Evolutionary conservation across 1,284 basidiomycete genomes (phyloP).

Genomic region (Leccinum fuscescens): DNA sequence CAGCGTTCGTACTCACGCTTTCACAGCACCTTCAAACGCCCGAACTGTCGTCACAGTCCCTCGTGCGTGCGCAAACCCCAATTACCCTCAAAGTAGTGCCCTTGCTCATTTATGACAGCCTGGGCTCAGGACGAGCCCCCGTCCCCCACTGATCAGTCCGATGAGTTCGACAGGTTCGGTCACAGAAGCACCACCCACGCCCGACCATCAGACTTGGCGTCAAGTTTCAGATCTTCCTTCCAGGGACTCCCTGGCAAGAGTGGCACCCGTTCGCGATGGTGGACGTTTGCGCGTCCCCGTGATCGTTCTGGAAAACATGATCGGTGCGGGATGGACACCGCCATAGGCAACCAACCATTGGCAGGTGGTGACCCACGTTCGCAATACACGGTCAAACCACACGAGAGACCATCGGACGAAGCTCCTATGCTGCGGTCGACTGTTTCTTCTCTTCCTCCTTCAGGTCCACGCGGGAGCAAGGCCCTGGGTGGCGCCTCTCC

Average conservation of each 20-base stretch:
- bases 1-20: conserved; percentile 36
- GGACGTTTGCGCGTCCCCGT: conserved; percentile 59
- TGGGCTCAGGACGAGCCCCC: conserved; percentile 82
- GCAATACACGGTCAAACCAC: conserved; percentile 20
- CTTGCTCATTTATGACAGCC: conserved; percentile 42
- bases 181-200: conserved; percentile 33
- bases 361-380: conserved; percentile 28
- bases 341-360: conserved; percentile 19
- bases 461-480: conserved; percentile 52
- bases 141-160: conserved; percentile 55
- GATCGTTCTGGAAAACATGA: conserved; percentile 18
- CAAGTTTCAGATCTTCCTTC: conserved; percentile 47
- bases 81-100: neutral
- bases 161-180: conserved; percentile 29
- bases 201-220: conserved; percentile 50
- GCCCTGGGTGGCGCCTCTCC: conserved; percentile 70
- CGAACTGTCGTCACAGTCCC: conserved; percentile 66
- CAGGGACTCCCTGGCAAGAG: conserved; percentile 35
- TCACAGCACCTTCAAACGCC: conserved; percentile 40
- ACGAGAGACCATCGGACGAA: conserved; percentile 22
- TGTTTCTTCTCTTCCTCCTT: conserved; percentile 43
- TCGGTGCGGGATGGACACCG: conserved; percentile 23
- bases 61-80: conserved; percentile 45
- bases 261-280: conserved; percentile 56
- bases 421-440: conserved; percentile 24